Evolutionary conservation across 1,139 yeast genomes (phyloP).

Genomic region (Kazachstania sp.): DNA sequence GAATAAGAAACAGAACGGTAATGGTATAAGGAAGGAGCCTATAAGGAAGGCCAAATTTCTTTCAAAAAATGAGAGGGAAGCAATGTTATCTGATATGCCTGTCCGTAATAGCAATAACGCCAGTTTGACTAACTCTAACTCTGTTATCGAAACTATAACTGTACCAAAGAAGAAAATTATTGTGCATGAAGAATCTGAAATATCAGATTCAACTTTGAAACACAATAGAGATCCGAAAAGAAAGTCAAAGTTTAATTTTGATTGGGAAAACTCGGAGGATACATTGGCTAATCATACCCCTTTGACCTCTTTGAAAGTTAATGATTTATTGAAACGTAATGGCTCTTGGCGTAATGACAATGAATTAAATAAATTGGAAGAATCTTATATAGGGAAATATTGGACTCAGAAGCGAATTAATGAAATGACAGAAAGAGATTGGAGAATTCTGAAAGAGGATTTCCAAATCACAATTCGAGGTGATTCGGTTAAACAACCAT

Average conservation of each 20-base stretch:
- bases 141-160: too few relatives aligned
- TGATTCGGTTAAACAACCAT: conserved; percentile 38
- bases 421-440: conserved; percentile 73
- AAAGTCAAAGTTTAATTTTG: conserved; percentile 49
- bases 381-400: conserved; percentile 35
- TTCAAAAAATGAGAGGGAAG: conserved; percentile 3
- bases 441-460: conserved; percentile 84
- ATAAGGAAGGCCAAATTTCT: conserved; percentile 8
- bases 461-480: conserved; percentile 59
- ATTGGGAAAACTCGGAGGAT: conserved; percentile 64
- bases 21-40: background rate
- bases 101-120: background rate
- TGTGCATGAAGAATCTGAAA: too few relatives aligned
- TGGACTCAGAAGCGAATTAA: conserved; percentile 63
- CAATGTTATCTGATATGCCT: background rate
- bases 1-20: background rate
- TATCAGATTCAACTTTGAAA: too few relatives aligned
- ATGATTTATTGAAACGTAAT: conserved; percentile 10
- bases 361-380: conserved; percentile 8
- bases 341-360: conserved; percentile 4
- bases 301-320: conserved; percentile 30
- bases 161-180: too few relatives aligned
- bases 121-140: too few relatives aligned
- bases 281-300: conserved; percentile 44
- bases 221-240: conserved; percentile 9